phyloP scores from a whole-genome alignment of 192 early-diverging fungal genomes.

The Coemansia sp. region DNA sequence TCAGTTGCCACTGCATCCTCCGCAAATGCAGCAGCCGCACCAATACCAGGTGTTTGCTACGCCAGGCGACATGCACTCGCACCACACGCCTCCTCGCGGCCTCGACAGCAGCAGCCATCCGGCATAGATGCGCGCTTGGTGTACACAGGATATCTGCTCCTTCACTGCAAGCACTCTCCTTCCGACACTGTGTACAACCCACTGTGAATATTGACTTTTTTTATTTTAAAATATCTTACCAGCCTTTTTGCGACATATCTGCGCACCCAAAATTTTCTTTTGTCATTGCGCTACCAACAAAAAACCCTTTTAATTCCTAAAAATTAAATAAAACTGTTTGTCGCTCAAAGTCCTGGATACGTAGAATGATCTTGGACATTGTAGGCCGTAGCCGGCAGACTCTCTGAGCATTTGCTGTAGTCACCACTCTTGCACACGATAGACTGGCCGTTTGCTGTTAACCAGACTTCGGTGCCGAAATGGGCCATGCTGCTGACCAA shows the following conservation, averaged over 20 bases:
- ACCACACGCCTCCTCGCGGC: slow-evolving; percentile 15
- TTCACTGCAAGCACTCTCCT: not conserved
- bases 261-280: not conserved
- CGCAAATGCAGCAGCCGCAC: slow-evolving; percentile 19
- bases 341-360: slow-evolving; percentile 21
- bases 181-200: not conserved
- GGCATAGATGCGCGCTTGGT: slow-evolving; percentile 11
- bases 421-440: slow-evolving; percentile 21
- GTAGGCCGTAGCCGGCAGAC: slow-evolving; percentile 8
- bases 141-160: not conserved
- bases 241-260: not conserved
- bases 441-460: slow-evolving; percentile 6
- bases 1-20: slow-evolving; percentile 11
- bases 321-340: not conserved
- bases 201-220: slow-evolving; percentile 32
- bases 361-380: slow-evolving; percentile 22
- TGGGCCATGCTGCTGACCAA: slow-evolving; percentile 11
- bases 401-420: slow-evolving; percentile 28
- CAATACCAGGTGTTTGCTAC: slow-evolving; percentile 32
- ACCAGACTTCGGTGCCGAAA: slow-evolving; percentile 44
- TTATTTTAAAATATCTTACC: not conserved
- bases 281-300: not conserved
- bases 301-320: not conserved
- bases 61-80: slow-evolving; percentile 11
- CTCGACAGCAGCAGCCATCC: slow-evolving; percentile 17